Evolutionary conservation across 139 green algal species (phyloP).

Genomic region (Nannochloris sp.): DNA sequence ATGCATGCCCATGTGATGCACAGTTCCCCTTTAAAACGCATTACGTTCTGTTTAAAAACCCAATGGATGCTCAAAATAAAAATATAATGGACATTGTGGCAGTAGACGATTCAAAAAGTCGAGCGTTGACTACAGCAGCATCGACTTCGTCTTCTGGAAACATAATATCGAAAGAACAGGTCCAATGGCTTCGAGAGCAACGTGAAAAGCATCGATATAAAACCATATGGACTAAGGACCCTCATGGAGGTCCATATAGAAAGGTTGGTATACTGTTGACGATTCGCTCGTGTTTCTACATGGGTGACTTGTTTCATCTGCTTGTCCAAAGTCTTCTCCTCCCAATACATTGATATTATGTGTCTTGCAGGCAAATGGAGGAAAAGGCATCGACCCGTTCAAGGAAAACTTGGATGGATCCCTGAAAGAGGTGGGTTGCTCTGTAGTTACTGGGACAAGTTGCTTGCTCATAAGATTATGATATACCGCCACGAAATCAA

Average conservation of each 20-base stretch:
- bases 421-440: constrained; percentile 8
- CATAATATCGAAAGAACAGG: not conserved
- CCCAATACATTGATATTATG: not conserved
- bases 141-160: not conserved
- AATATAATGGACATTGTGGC: too few relatives aligned
- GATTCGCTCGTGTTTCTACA: not conserved
- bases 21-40: too few relatives aligned
- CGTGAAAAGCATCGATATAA: constrained; percentile 41
- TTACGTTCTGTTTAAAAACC: too few relatives aligned
- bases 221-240: constrained; percentile 67
- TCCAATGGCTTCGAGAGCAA: constrained; percentile 17
- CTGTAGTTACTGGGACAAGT: too few relatives aligned
- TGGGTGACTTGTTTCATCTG: too few relatives aligned
- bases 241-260: constrained; percentile 63
- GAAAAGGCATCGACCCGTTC: constrained; percentile 24
- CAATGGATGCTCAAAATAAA: too few relatives aligned
- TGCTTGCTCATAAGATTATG: too few relatives aligned
- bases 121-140: not conserved
- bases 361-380: constrained; percentile 14
- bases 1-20: too few relatives aligned
- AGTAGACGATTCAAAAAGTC: not conserved
- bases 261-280: constrained; percentile 35
- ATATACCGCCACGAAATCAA: too few relatives aligned
- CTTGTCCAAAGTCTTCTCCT: not conserved
- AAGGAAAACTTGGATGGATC: constrained; percentile 26